Conservation (phyloP, 2,329 filamentous ascomycete species). For the Grosmannia penicillata region DNA sequence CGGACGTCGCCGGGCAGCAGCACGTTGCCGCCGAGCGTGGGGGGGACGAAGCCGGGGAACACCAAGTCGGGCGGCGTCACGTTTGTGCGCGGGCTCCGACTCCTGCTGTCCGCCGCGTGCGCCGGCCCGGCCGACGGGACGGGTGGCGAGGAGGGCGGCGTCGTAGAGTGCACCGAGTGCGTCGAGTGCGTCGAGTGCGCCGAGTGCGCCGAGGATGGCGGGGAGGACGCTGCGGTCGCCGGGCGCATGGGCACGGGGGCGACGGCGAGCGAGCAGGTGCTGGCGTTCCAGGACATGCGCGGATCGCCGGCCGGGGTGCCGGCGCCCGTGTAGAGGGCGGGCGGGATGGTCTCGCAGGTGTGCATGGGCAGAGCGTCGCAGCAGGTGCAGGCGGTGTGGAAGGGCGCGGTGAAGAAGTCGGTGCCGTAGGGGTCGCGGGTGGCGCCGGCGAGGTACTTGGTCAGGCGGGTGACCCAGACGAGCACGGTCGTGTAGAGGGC, state of each 20-base stretch:
- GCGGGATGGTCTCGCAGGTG: slow-evolving; percentile 7
- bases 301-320: not conserved
- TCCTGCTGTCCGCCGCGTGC: no score
- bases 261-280: slow-evolving; percentile 5
- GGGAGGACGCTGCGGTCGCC: no score
- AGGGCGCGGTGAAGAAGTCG: slow-evolving; percentile 10
- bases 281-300: slow-evolving; percentile 8
- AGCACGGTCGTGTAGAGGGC: slow-evolving; percentile 10
- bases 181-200: not conserved
- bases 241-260: slow-evolving; percentile 3
- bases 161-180: no score
- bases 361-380: not conserved
- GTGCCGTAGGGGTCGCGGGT: slow-evolving; percentile 5
- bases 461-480: slow-evolving; percentile 10
- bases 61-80: not conserved
- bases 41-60: not conserved
- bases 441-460: slow-evolving; percentile 9
- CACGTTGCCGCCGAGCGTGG: not conserved
- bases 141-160: no score
- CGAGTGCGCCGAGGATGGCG: not conserved
- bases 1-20: slow-evolving; percentile 11
- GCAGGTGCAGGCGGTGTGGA: slow-evolving; percentile 9
- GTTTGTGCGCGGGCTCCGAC: no score
- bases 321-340: not conserved
- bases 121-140: no score